Conservation (phyloP, 768 basidiomycete genomes). For the Boletellus ananiceps region DNA sequence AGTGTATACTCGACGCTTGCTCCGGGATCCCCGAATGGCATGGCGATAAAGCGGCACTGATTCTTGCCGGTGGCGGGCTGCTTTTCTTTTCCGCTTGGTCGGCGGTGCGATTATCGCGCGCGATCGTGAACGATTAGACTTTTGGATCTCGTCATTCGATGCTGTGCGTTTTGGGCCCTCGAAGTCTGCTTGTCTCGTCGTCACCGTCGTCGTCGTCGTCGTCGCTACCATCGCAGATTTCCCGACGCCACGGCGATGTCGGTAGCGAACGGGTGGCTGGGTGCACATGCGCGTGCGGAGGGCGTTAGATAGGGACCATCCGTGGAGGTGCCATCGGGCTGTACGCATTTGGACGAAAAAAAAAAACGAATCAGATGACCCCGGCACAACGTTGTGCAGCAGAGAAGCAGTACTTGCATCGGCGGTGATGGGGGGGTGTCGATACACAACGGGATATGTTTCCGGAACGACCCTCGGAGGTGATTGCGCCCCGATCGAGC, state of each 20-base stretch:
- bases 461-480: conserved; percentile 2
- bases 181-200: no score
- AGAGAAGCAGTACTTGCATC: conserved; percentile 4
- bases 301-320: no score
- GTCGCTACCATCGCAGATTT: no score
- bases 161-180: no score
- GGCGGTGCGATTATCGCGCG: background rate
- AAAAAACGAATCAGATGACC: background rate
- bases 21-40: no score
- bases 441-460: background rate
- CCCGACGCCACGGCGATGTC: background rate
- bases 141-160: background rate
- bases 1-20: no score
- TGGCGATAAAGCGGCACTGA: no score
- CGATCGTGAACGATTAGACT: background rate
- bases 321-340: no score
- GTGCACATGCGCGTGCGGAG: conserved; percentile 13
- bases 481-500: background rate
- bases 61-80: no score
- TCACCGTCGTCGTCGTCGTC: background rate
- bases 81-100: no score
- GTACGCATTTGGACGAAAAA: background rate
- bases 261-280: conserved; percentile 21
- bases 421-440: conserved; percentile 6
- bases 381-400: background rate